A percentile compares a stretch with the other conserved stretches of the same genome.
phyloP scores from a whole-genome alignment of 495 filamentous ascomycete genomes.

The Apodospora peruviana region DNA sequence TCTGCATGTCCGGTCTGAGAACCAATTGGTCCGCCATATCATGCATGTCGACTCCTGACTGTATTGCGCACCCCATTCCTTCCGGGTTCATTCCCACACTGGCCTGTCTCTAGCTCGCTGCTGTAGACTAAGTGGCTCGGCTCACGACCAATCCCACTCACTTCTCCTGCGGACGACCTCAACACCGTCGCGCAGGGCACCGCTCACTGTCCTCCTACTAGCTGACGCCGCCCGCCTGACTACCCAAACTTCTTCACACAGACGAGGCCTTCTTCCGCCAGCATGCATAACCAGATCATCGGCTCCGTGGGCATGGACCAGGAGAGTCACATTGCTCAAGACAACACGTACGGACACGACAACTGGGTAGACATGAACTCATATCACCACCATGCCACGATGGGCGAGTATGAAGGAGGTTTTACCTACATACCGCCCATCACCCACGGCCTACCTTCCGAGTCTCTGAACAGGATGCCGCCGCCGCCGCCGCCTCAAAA shows the following conservation, averaged over 20 bases:
- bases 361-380: constrained; percentile 43
- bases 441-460: constrained; percentile 40
- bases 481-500: constrained; percentile 35
- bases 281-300: constrained; percentile 47
- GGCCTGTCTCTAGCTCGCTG: constrained; percentile 9
- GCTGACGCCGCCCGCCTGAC: constrained; percentile 23
- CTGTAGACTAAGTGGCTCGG: constrained; percentile 18
- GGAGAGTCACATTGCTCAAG: constrained; percentile 41
- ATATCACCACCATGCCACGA: constrained; percentile 40
- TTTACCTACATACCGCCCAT: constrained; percentile 38
- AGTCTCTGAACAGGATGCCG: constrained; percentile 39
- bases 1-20: constrained; percentile 22
- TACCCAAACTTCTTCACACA: constrained; percentile 21
- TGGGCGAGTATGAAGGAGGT: constrained; percentile 38
- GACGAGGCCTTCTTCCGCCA: constrained; percentile 25
- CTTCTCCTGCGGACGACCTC: constrained; percentile 12
- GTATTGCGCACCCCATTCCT: constrained; percentile 19
- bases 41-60: constrained; percentile 26
- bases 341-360: constrained; percentile 32
- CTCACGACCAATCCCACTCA: constrained; percentile 11
- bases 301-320: constrained; percentile 43
- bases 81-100: constrained; percentile 20
- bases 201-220: constrained; percentile 16
- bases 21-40: constrained; percentile 26
- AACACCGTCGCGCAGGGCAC: constrained; percentile 33